These are phyloP conservation scores for Alternaria conjuncta DNA, from an alignment of 2,329 filamentous ascomycete species.

Conservation along the genomic window DNA sequence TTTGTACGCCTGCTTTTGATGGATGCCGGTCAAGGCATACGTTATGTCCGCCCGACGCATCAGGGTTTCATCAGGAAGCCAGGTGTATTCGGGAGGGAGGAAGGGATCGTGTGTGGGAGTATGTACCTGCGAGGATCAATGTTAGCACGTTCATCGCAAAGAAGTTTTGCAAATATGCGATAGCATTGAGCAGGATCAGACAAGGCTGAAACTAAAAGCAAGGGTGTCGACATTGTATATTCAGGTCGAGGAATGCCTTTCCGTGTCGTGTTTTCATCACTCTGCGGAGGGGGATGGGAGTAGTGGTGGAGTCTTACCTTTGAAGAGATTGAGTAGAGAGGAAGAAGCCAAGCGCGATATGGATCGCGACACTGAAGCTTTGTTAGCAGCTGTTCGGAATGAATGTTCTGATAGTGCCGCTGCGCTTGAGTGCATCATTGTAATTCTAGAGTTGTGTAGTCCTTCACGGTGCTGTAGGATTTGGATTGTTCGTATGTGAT, in stretches of 20 bases:
- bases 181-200: conserved; percentile 57
- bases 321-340: conserved; percentile 9
- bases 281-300: conserved; percentile 39
- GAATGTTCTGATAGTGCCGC: background rate
- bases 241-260: conserved; percentile 74
- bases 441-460: conserved; percentile 62
- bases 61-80: conserved; percentile 65
- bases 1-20: conserved; percentile 68
- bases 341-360: background rate
- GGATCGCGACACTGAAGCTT: conserved; percentile 10
- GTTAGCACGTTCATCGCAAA: conserved; percentile 34
- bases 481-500: conserved; percentile 62
- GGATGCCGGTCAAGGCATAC: conserved; percentile 59
- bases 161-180: conserved; percentile 15
- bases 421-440: conserved; percentile 54
- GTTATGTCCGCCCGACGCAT: conserved; percentile 74
- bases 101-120: conserved; percentile 23
- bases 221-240: conserved; percentile 66
- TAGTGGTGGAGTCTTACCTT: conserved; percentile 51
- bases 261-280: conserved; percentile 70
- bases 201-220: conserved; percentile 74
- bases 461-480: conserved; percentile 63
- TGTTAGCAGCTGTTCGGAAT: conserved; percentile 24
- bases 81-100: conserved; percentile 7
- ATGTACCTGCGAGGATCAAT: conserved; percentile 40